Percentiles rank a stretch among this genome's conserved stretches.
Evolutionary conservation across 2,329 filamentous ascomycete species (phyloP).

Genomic region (Hymenoscyphus infarciens): DNA sequence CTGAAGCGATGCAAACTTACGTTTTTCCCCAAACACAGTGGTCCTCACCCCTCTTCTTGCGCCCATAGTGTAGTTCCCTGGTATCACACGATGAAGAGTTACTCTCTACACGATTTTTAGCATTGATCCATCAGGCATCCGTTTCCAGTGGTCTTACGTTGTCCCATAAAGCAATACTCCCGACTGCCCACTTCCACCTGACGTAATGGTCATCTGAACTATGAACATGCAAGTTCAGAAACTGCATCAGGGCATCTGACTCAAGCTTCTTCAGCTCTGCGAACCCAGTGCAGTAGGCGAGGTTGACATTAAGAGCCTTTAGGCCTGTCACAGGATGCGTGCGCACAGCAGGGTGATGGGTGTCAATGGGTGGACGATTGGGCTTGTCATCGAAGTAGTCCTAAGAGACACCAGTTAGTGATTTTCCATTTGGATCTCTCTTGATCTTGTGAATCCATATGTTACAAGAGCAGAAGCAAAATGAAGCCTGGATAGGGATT

Average conservation of each 20-base stretch:
- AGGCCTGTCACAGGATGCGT: conserved; percentile 33
- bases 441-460: too few species aligned
- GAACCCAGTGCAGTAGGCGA: conserved; percentile 24
- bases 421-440: not conserved
- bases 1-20: conserved; percentile 17
- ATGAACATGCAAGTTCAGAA: conserved; percentile 27
- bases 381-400: conserved; percentile 27
- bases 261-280: conserved; percentile 30
- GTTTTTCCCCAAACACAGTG: conserved; percentile 31
- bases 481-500: too few species aligned
- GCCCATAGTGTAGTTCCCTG: conserved; percentile 23
- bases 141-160: conserved; percentile 19
- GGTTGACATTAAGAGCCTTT: conserved; percentile 29
- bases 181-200: conserved; percentile 31
- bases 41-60: conserved; percentile 25
- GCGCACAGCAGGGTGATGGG: conserved; percentile 31
- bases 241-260: conserved; percentile 25
- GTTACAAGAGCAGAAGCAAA: too few species aligned
- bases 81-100: conserved; percentile 27
- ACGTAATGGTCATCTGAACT: conserved; percentile 30
- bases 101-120: conserved; percentile 21
- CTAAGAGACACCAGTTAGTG: conserved; percentile 4
- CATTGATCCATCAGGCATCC: not conserved
- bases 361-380: conserved; percentile 31
- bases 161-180: conserved; percentile 31